Percentiles rank a stretch among this genome's conserved stretches.
phyloP scores from a whole-genome alignment of 2,329 filamentous ascomycete genomes.

The Ophiostoma triangulosporum region DNA sequence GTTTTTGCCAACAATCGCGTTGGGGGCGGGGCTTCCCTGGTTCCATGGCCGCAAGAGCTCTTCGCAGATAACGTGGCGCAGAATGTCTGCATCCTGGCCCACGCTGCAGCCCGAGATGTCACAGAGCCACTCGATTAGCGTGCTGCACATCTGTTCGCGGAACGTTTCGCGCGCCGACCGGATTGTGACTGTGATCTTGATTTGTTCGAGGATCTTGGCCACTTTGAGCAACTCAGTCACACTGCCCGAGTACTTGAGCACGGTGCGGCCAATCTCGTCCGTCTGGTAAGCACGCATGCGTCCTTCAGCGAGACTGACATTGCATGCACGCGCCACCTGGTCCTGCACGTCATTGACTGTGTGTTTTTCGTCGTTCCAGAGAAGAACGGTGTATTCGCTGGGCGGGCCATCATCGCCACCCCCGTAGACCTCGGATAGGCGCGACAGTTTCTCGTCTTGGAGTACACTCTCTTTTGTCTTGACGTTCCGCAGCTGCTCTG shows the following conservation, averaged over 20 bases:
- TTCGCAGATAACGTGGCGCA: constrained; percentile 76
- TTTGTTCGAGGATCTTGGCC: constrained; percentile 80
- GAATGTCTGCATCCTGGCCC: constrained; percentile 62
- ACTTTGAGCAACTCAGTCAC: constrained; percentile 61
- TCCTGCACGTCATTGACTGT: constrained; percentile 82
- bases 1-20: constrained; percentile 61
- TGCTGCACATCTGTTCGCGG: constrained; percentile 95
- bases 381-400: constrained; percentile 67
- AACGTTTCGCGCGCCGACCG: constrained; percentile 90
- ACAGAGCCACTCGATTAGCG: constrained; percentile 88
- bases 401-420: constrained; percentile 50
- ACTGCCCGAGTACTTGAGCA: constrained; percentile 64
- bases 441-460: constrained; percentile 67
- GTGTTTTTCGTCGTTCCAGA: constrained; percentile 99
- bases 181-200: constrained; percentile 91
- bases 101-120: constrained; percentile 87
- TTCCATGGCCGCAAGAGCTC: constrained; percentile 83
- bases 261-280: constrained; percentile 74
- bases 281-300: constrained; percentile 71
- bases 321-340: constrained; percentile 82
- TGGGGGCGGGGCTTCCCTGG: constrained; percentile 68
- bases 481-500: constrained; percentile 76
- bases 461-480: constrained; percentile 74
- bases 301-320: constrained; percentile 55
- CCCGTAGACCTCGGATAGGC: constrained; percentile 65